Base-by-base conservation (phyloP, 257 asterid genomes). In the Striga asiatica region DNA sequence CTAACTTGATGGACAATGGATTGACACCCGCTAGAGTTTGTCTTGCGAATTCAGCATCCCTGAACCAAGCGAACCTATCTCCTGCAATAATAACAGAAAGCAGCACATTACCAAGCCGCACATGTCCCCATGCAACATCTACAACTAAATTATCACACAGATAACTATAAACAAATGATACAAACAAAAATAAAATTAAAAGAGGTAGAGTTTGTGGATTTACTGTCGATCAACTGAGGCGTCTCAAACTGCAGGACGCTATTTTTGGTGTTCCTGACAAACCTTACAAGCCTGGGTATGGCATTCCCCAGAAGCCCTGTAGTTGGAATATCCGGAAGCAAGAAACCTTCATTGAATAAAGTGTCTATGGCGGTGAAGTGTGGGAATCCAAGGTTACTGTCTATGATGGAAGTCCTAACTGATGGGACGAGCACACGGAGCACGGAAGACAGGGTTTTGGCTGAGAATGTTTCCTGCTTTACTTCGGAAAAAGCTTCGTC, bases 11-110 rank as follows among this genome's bases (percentile, higher is more conserved):
- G 66, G 75, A 25, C 20, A 62, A 71, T 9, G 94, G 91, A 39
- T 83, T 86, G 31, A 78, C 14, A 50, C 95, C 91, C 1, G 91
- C 91, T 35, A 83, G 66, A 8, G 95, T 73, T 68, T 83, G 84
- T 14, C 94, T 77, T 20, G 77, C 79, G 53, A 86, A 83, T 58
- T 83, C 95, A 11, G 72, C 74, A 62, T 86, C 91, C 54, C 74
- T 81, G 54, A 78, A 32, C 95, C 95, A 86, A 42, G 84, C 58
- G 75, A 86, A 81, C 52, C 56, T 76, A 54, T 86, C 91, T 55
- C 88, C 76, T 74, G 64, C 46, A 59, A 49, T 23, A 52, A 42
- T n/a, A 50, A 28, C 31, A 21, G 42, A 12, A 34, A 64, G 10
- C 41, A 54, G n/a, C 4, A 47, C n/a, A 48, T 25, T 3, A 3